Evolutionary conservation across 306 rosid genomes (phyloP).

Genomic region (Ziziphus jujuba): DNA sequence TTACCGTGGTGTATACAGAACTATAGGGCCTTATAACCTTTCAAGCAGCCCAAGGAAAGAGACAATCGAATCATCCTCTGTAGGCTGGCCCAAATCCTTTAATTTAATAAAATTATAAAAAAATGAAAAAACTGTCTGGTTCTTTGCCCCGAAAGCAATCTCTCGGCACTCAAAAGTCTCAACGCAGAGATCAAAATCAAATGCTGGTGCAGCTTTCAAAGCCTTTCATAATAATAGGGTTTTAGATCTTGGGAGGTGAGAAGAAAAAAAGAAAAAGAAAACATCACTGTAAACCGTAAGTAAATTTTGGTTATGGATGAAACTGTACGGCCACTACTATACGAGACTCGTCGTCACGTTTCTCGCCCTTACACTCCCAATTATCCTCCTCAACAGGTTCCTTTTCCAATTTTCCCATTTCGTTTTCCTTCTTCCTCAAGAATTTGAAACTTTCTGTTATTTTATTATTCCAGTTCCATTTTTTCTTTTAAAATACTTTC

Average conservation of each 20-base stretch:
- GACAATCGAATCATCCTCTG: too few species aligned
- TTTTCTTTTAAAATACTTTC: background rate
- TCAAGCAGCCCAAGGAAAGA: too few species aligned
- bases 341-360: constrained; percentile 75
- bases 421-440: background rate
- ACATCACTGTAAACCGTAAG: too few species aligned
- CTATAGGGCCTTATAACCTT: too few species aligned
- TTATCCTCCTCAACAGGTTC: constrained; percentile 62
- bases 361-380: constrained; percentile 50
- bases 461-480: background rate
- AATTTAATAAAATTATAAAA: background rate
- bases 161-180: background rate
- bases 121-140: background rate
- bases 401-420: background rate
- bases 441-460: background rate
- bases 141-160: background rate
- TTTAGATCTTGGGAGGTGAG: constrained; percentile 41
- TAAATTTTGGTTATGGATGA: constrained; percentile 51
- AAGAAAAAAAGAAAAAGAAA: too few species aligned
- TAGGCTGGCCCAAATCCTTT: too few species aligned
- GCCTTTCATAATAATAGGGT: too few species aligned
- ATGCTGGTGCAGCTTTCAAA: constrained; percentile 24
- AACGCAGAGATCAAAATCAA: constrained; percentile 13
- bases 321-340: constrained; percentile 38
- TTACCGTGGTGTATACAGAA: too few species aligned